Evolutionary conservation across 2,329 filamentous ascomycete genomes (phyloP), one percentile per base, ranked within the genome.

Genomic region (Cordyceps cateniannulata): DNA sequence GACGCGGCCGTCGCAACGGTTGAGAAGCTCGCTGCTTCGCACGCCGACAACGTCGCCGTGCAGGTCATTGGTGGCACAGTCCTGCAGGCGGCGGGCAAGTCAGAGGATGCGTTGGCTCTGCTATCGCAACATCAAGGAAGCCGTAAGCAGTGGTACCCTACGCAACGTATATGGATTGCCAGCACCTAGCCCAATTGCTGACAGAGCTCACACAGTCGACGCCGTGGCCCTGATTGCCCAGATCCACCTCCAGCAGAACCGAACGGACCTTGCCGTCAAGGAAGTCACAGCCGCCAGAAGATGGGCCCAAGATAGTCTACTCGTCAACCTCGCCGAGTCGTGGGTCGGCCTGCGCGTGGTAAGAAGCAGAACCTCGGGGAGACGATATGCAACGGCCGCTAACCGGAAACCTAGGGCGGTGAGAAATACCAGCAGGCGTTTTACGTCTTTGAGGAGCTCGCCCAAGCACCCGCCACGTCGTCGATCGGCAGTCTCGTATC

Each of bases 381-480:
- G 38, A 9, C 32, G 24, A 42, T n/a, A 10, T 7, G 3, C 32
- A 20, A 16, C 20, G 32, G 56, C 25, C 22, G 18, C 69, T 75
- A 65, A 78, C 62, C 29, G 44, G 35, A 7, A 59, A 27, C 29
- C 18, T 63, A 96, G 89, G 93, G 93, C 70, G 93, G 93, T 66
- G 92, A 96, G 68, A 95, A 91, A 73, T 98, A 98, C 76, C 95
- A 98, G 71, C 90, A 95, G 71, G 88, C 93, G 20, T 98, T 96
- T 76, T 98, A 99, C 80, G 93, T 98, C 63, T 98, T 91, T 70
- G 93, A 98, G 76, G 95, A 99, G 75, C 85, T 98, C 53, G 93
- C 95, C 5, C 91, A 96, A 71, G 88, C 90, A 29, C 88, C 92
- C 2, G 86, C 90, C 35, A 92, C 90, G 20, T 87, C 91, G 53